Base-by-base conservation (phyloP, 495 filamentous ascomycete genomes). In the Immersiella caudata region DNA sequence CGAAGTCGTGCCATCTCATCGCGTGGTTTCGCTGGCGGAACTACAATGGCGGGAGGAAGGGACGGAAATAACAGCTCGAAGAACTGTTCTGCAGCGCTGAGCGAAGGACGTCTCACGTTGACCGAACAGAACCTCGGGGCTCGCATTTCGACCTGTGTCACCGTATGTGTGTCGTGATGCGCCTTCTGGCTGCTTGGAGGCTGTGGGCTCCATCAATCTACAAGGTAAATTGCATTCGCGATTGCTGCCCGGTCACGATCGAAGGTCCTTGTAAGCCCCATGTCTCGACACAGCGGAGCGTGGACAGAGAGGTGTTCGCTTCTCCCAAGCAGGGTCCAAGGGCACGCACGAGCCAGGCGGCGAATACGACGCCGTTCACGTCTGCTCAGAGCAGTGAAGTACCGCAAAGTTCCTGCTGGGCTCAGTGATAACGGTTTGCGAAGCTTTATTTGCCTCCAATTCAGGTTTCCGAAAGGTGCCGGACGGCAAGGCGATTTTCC, bases 21-120 rank as follows among this genome's bases (percentile, higher is more conserved):
- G 59, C 66, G 65, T 67, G 68, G 51, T 66, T 26, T 35, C 16
- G 55, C 25, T 29, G 55, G 55, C 14, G 55, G 50, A 22, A 24
- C 16, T 26, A 2, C 52, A 35, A 24, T 35, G n/a, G 60, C 11
- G 35, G 20, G 52, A 60, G 35, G 56, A 61, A 52, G 21, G 62
- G 68, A 70, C 63, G 35, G 69, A 63, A 35, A 65, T 58, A 55
- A 64, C 36, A 56, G 21, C 12, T 36, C 8, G n/a, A 20, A 36
- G 50, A 55, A 20, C 50, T 65, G 33, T 51, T 25, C n/a, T 65
- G 35, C 52, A 21, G 27, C 52, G 61, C 61, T 27, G 25, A 8
- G 25, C 18, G 61, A 62, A 68, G 68, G 55, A 66, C 55, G 64
- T 64, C 69, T 70, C 68, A 73, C 66, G 68, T 70, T 65, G 70